Base-by-base conservation (phyloP, 805 yeast genomes). In the Yarrowia hollandica region DNA sequence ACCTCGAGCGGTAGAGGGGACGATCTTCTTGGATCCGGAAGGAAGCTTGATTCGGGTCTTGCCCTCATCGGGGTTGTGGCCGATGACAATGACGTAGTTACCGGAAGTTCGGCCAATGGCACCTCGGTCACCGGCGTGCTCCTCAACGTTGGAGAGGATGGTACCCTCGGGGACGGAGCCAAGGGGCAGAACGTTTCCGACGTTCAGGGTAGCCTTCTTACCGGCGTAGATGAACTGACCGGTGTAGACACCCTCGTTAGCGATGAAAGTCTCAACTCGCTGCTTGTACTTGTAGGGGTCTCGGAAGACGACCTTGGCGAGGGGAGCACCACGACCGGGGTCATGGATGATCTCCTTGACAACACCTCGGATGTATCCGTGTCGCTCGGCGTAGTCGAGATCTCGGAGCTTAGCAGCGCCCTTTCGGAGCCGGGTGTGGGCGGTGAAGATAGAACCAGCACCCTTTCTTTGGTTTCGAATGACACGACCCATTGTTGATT, bases 381-480 rank as follows among this genome's bases (percentile, higher is more conserved):
- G 97, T 79, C 96, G 92, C 84, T 94, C 99, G 79, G 98, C 96
- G 75, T 84, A 92, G 82, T 94, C 98, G 79, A 92, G 86, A 77
- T 96, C 88, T 87, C 99, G 90, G 79, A 92, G 86, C 89, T 92
- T 92, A 78, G 99, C 99, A 78, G 99, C 98, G 80, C 99, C 99
- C 83, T 94, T 89, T 88, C 99, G 90, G 81, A 94, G 89, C 83
- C 98, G 92, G 85, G 98, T 92, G 94, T 92, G 96, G 75, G 99
- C 86, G 78, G 96, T 87, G 90, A 94, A 94, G 86, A 94, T 90
- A 75, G 98, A 92, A 78, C 99, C 98, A 81, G 97, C 96, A 88
- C 98, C 98, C 85, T 94, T 94, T 90, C 99, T 91, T 87, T 94
- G 99, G 87, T 94, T 94, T 84, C 99, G 96, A 85, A 94, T 94